Evolutionary conservation across 2,329 filamentous ascomycete genomes (phyloP).

Genomic region (Neonectria ditissima): DNA sequence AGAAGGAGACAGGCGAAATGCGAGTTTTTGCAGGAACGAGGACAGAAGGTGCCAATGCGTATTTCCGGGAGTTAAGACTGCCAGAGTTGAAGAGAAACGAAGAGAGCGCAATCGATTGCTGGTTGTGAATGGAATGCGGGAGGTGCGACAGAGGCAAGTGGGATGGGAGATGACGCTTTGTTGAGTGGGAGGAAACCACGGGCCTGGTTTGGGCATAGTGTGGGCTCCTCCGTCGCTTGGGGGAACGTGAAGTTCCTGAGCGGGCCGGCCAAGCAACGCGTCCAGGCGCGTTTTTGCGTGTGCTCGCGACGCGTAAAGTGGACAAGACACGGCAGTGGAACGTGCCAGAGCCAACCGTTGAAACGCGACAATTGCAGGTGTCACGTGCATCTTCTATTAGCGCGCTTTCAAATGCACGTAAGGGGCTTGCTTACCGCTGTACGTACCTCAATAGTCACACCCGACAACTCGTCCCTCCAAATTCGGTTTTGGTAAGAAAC

Average conservation of each 20-base stretch:
- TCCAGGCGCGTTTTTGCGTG: conserved; percentile 18
- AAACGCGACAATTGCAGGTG: background rate
- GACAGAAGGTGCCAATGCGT: background rate
- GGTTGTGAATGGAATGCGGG: conserved; percentile 13
- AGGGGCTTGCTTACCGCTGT: background rate
- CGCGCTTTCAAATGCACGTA: background rate
- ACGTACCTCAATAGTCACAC: too few relatives aligned
- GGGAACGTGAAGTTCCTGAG: conserved; percentile 18
- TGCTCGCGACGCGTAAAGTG: conserved; percentile 25
- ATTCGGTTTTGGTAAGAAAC: too few relatives aligned
- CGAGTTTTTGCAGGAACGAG: conserved; percentile 2
- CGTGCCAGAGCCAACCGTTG: conserved; percentile 11
- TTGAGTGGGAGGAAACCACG: conserved; percentile 16
- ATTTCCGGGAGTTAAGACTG: background rate
- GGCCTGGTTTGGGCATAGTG: conserved; percentile 18
- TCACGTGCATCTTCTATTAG: background rate
- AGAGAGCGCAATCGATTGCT: conserved; percentile 7
- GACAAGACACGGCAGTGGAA: background rate
- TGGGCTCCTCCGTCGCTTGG: conserved; percentile 24
- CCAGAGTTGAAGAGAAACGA: background rate
- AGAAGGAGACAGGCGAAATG: conserved; percentile 11
- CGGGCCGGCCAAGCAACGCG: conserved; percentile 27
- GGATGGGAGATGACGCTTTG: conserved; percentile 17
- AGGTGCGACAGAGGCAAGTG: conserved; percentile 10
- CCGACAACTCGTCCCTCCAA: too few relatives aligned